A percentile compares a stretch with the other conserved stretches of the same genome.
phyloP scores from a whole-genome alignment of 176 grass and related monocot species.

The Ensete glaucum region DNA sequence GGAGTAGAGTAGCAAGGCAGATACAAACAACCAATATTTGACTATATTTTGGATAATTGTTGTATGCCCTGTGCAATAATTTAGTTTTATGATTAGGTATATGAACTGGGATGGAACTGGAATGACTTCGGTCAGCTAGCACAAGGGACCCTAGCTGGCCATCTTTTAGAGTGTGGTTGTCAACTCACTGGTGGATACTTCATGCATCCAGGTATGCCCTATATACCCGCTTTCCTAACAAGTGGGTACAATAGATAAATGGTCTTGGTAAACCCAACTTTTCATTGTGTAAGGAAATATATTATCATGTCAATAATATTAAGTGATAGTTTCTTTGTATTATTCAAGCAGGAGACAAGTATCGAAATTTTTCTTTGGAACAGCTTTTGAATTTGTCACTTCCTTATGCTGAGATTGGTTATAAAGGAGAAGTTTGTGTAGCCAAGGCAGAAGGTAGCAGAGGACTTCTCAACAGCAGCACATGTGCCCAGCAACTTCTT shows the following conservation, averaged over 20 bases:
- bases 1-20: too few relatives aligned
- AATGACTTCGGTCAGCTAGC: constrained; percentile 57
- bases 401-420: constrained; percentile 77
- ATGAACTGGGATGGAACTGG: constrained; percentile 92
- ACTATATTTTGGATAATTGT: background rate
- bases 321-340: constrained; percentile 17
- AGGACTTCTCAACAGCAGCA: constrained; percentile 54
- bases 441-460: constrained; percentile 62
- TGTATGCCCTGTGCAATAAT: constrained; percentile 23
- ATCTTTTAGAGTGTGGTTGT: constrained; percentile 97
- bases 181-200: constrained; percentile 97
- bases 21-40: background rate
- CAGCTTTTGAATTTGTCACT: constrained; percentile 78
- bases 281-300: background rate
- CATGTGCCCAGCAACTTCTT: constrained; percentile 86
- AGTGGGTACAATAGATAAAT: background rate
- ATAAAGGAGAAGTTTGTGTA: constrained; percentile 69
- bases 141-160: constrained; percentile 75
- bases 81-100: constrained; percentile 45
- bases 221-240: constrained; percentile 9
- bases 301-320: background rate
- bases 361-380: constrained; percentile 65
- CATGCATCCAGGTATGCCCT: constrained; percentile 75
- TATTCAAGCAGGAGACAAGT: constrained; percentile 62
- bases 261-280: background rate